phyloP scores from a whole-genome alignment of 1,284 basidiomycete genomes.

The Pseudomicrostroma phylloplanum region DNA sequence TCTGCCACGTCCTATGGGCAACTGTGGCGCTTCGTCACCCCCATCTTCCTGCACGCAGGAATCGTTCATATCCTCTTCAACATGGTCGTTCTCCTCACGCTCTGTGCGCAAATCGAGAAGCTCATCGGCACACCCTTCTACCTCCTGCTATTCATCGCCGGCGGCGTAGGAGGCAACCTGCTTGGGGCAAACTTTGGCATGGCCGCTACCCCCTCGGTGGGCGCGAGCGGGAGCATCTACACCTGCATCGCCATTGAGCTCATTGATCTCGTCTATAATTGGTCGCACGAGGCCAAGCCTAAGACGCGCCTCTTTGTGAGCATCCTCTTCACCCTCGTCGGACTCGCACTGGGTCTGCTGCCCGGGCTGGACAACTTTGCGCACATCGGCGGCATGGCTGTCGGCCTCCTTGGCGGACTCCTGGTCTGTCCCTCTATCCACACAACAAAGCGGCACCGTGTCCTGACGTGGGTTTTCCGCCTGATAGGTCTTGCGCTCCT shows the following conservation, averaged over 20 bases:
- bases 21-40: conserved; percentile 65
- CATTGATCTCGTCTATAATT: conserved; percentile 86
- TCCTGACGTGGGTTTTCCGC: conserved; percentile 70
- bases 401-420: conserved; percentile 62
- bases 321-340: conserved; percentile 73
- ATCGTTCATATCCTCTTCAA: conserved; percentile 76
- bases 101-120: conserved; percentile 65
- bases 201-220: conserved; percentile 82
- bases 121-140: conserved; percentile 67
- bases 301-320: conserved; percentile 65
- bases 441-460: conserved; percentile 64
- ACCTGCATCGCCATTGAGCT: conserved; percentile 73
- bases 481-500: conserved; percentile 67
- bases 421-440: conserved; percentile 81
- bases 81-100: conserved; percentile 75
- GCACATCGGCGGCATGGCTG: conserved; percentile 53
- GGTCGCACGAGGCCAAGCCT: conserved; percentile 61
- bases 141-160: conserved; percentile 73
- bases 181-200: conserved; percentile 82
- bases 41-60: conserved; percentile 78
- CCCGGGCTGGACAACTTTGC: conserved; percentile 53
- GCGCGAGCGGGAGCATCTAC: conserved; percentile 78
- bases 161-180: conserved; percentile 70
- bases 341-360: conserved; percentile 68
- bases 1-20: conserved; percentile 67